Base-by-base conservation (phyloP, 495 filamentous ascomycete species). In the Pyrenopolyporus hunteri region DNA sequence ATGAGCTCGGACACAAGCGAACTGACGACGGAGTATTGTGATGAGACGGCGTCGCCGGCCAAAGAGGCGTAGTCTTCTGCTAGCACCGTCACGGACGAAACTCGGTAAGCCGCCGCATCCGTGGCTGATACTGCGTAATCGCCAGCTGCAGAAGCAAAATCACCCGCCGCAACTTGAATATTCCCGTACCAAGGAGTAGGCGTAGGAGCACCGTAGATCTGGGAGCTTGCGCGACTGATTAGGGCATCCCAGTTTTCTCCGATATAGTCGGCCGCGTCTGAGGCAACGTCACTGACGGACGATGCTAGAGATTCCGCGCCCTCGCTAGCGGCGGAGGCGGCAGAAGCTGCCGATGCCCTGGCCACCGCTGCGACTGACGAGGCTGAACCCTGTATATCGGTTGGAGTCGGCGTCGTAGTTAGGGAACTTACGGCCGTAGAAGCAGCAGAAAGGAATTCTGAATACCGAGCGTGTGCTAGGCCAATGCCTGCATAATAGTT, bases 401-500 rank as follows among this genome's bases (percentile, higher is more conserved):
- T 81, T 2, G 78, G 76, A 0, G 76, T 82, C 6, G 80, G 79
- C 19, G 78, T 77, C 3, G 76, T 78, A 0, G 76, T 78, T 33
- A 83, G 56, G 26, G 79, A 81, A 58, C 74, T 80, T 13, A 86
- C 71, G 16, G 83, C 87, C 2, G 79, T 78, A 16, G 86, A 89
- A 17, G 88, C 89, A 6, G 87, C 84, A 9, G 78, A 79, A 5
- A 92, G 57, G 63, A 93, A 92, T 22, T 87, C 85, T 7, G 87
- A 84, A 64, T 91, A 93, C 14, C 85, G 83, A 36, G 86, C 89
- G 67, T 94, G 88, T 2, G 90, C 90, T 16, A 91, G 61, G 11
- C 90, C 90, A 48, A 93, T 61, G 7, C 84, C 88, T 51, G 90
- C 87, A 62, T 92, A 92, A 70, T 92, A 94, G 60, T 86, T 87